These are phyloP conservation scores for Paramecium caudatum DNA, from an alignment of 73 alveolate species.

Conservation along the genomic window DNA sequence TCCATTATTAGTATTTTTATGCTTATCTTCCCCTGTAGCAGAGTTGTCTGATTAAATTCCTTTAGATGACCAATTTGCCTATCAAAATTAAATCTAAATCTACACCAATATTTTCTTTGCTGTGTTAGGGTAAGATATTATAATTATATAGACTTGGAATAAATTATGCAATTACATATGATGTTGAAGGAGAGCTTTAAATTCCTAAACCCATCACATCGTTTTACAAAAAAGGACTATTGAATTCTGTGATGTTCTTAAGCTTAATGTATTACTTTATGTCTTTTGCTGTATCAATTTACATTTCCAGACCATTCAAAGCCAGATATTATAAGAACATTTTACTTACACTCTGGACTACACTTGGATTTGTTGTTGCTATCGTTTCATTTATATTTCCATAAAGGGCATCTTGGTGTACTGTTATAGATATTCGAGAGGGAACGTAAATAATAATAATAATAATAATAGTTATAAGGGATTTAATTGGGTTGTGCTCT, in stretches of 20 bases:
- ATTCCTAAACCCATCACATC: conserved; percentile 19
- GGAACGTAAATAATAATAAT: background rate
- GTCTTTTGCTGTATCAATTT: conserved; percentile 23
- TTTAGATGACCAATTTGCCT: conserved; percentile 7
- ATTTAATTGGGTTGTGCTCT: conserved; percentile 24
- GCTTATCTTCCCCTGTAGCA: background rate
- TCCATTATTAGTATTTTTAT: conserved; percentile 1
- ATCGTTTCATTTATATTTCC: background rate
- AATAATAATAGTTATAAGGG: background rate
- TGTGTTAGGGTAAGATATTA: background rate
- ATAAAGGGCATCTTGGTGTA: conserved; percentile 18
- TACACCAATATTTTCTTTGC: conserved; percentile 13
- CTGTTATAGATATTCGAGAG: background rate
- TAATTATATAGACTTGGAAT: background rate
- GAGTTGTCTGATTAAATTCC: conserved; percentile 2
- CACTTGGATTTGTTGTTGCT: conserved; percentile 13
- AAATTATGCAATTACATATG: background rate
- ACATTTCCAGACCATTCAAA: conserved; percentile 44
- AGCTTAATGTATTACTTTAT: conserved; percentile 30
- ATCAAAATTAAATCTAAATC: conserved; percentile 10
- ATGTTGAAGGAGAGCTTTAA: background rate
- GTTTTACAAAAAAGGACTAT: conserved; percentile 12
- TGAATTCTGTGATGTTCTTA: conserved; percentile 47
- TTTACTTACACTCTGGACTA: conserved; percentile 15
- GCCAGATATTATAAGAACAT: conserved; percentile 31